phyloP scores from a whole-genome alignment of 805 yeast genomes.

The Debaryomyces hansenii region DNA sequence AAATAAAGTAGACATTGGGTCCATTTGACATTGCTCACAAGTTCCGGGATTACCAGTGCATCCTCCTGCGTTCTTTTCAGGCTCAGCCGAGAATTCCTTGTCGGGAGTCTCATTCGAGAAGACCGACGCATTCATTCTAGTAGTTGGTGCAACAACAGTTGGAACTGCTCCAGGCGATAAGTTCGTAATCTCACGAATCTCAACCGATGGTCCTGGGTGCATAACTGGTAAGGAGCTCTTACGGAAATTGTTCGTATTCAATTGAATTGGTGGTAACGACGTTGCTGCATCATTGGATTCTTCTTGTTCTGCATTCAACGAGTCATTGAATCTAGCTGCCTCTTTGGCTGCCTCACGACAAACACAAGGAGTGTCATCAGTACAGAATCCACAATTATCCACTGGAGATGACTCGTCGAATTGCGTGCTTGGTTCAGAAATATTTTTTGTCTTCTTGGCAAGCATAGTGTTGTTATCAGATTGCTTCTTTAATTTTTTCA shows the following conservation, averaged over 20 bases:
- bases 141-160: slow-evolving; percentile 24
- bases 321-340: slow-evolving; percentile 38
- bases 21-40: slow-evolving; percentile 77
- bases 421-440: slow-evolving; percentile 1
- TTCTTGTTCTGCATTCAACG: slow-evolving; percentile 26
- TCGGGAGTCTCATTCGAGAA: slow-evolving; percentile 1
- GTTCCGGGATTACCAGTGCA: slow-evolving; percentile 91
- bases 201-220: slow-evolving; percentile 65
- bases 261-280: slow-evolving; percentile 44
- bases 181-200: slow-evolving; percentile 46
- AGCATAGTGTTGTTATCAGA: slow-evolving; percentile 3
- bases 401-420: slow-evolving; percentile 50
- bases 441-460: slow-evolving; percentile 17
- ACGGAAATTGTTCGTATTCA: slow-evolving; percentile 24
- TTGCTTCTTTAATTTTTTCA: slow-evolving; percentile 26
- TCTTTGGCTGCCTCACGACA: slow-evolving; percentile 76
- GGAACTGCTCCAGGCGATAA: slow-evolving; percentile 40
- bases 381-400: slow-evolving; percentile 91
- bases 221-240: slow-evolving; percentile 52
- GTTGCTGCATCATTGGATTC: slow-evolving; percentile 34
- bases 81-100: slow-evolving; percentile 7
- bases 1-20: slow-evolving; percentile 85
- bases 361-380: slow-evolving; percentile 89
- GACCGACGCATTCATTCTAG: slow-evolving; percentile 13
- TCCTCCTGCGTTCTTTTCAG: slow-evolving; percentile 32